Conservation (phyloP, 2,329 filamentous ascomycete genomes). For the Polytolypa hystricis region DNA sequence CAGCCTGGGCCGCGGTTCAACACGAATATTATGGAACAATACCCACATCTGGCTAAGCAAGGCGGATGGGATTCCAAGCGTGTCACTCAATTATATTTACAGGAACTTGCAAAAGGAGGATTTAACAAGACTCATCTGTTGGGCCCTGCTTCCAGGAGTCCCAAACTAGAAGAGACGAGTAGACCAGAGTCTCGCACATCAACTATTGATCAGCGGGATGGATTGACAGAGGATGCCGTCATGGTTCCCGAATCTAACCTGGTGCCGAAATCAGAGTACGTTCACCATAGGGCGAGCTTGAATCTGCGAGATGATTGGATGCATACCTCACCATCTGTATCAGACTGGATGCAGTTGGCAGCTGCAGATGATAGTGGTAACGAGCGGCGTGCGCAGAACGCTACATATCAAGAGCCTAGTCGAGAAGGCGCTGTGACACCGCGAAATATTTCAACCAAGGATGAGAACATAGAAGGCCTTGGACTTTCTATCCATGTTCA, state of each 20-base stretch:
- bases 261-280: slow-evolving; percentile 20
- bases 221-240: slow-evolving; percentile 26
- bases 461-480: slow-evolving; percentile 25
- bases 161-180: slow-evolving; percentile 6
- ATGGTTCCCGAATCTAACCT: slow-evolving; percentile 16
- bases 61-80: slow-evolving; percentile 45
- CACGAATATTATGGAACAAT: slow-evolving; percentile 20
- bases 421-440: slow-evolving; percentile 19
- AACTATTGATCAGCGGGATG: slow-evolving; percentile 13
- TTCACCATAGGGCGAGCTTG: slow-evolving; percentile 32
- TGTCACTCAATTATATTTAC: slow-evolving; percentile 44
- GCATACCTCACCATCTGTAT: slow-evolving; percentile 38
- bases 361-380: slow-evolving; percentile 18
- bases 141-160: slow-evolving; percentile 5
- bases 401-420: slow-evolving; percentile 1
- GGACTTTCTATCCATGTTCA: slow-evolving; percentile 36
- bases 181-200: slow-evolving; percentile 5
- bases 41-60: slow-evolving; percentile 43
- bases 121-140: slow-evolving; percentile 15
- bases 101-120: slow-evolving; percentile 32
- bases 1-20: slow-evolving; percentile 5
- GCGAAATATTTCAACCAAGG: slow-evolving; percentile 14
- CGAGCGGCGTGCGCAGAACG: neutral
- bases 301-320: slow-evolving; percentile 38
- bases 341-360: slow-evolving; percentile 38